These are phyloP conservation scores for Linnemannia exigua DNA, from an alignment of 192 early-diverging fungal genomes.

Conservation along the genomic window DNA sequence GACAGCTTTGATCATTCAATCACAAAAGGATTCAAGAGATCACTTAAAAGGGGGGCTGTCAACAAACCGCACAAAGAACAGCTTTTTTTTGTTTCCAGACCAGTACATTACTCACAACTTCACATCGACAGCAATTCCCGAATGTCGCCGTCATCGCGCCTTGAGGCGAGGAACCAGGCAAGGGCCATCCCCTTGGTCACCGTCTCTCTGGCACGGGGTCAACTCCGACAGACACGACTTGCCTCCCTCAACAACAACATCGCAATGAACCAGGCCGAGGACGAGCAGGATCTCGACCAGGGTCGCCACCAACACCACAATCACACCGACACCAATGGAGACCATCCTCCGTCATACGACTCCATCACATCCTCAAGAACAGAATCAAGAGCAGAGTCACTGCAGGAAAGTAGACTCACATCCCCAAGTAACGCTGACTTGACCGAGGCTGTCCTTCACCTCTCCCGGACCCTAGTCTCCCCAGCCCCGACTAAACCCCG, in stretches of 20 bases:
- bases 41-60: too few relatives aligned
- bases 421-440: slow-evolving; percentile 26
- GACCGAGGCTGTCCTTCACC: slow-evolving; percentile 51
- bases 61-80: too few relatives aligned
- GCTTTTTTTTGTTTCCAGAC: too few relatives aligned
- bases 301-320: not conserved
- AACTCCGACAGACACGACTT: slow-evolving; percentile 37
- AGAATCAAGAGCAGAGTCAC: not conserved
- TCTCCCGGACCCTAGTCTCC: slow-evolving; percentile 43
- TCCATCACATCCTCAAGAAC: not conserved
- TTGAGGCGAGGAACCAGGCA: slow-evolving; percentile 27
- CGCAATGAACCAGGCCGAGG: not conserved
- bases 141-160: slow-evolving; percentile 25
- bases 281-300: not conserved
- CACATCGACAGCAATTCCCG: not conserved
- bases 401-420: not conserved
- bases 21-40: too few relatives aligned
- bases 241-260: not conserved
- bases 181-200: slow-evolving; percentile 53
- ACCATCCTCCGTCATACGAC: slow-evolving; percentile 35
- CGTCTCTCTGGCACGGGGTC: slow-evolving; percentile 40
- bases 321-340: not conserved
- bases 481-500: slow-evolving; percentile 16
- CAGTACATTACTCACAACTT: too few relatives aligned
- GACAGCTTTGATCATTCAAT: not conserved